These are phyloP conservation scores for Incumbomyces delicatus DNA, from an alignment of 2,329 filamentous ascomycete species.

Conservation along the genomic window DNA sequence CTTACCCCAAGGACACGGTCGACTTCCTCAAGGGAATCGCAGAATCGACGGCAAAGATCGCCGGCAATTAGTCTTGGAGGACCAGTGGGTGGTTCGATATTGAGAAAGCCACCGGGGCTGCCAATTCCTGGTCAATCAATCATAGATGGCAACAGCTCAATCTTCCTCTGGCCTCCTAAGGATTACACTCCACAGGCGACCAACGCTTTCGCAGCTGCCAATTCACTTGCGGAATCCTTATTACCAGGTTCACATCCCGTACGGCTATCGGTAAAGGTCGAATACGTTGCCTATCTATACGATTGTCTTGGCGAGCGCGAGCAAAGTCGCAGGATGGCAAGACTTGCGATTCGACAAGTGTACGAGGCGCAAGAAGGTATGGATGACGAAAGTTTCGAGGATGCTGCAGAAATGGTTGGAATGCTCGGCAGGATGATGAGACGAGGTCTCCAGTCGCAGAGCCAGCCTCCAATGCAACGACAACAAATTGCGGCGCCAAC, in stretches of 20 bases:
- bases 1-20: slow-evolving; percentile 25
- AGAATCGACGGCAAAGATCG: slow-evolving; percentile 31
- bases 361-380: slow-evolving; percentile 86
- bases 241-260: slow-evolving; percentile 85
- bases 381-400: slow-evolving; percentile 90
- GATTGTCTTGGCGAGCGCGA: slow-evolving; percentile 81
- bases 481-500: slow-evolving; percentile 1
- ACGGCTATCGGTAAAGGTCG: slow-evolving; percentile 78
- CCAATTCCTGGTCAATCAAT: slow-evolving; percentile 3
- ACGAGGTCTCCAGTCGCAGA: slow-evolving; percentile 44
- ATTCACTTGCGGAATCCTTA: slow-evolving; percentile 60
- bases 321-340: slow-evolving; percentile 64
- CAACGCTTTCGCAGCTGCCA: slow-evolving; percentile 69
- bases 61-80: slow-evolving; percentile 48
- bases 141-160: slow-evolving; percentile 36
- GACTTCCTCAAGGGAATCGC: slow-evolving; percentile 23
- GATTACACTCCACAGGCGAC: slow-evolving; percentile 73
- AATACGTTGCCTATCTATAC: slow-evolving; percentile 87
- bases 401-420: slow-evolving; percentile 79
- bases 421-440: slow-evolving; percentile 84
- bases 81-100: slow-evolving; percentile 42
- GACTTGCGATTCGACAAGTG: slow-evolving; percentile 76
- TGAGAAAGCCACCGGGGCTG: slow-evolving; percentile 28
- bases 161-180: slow-evolving; percentile 68
- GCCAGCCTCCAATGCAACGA: background rate